Base-by-base conservation (phyloP, 2,329 filamentous ascomycete genomes). In the Colletotrichum tamarilloi region DNA sequence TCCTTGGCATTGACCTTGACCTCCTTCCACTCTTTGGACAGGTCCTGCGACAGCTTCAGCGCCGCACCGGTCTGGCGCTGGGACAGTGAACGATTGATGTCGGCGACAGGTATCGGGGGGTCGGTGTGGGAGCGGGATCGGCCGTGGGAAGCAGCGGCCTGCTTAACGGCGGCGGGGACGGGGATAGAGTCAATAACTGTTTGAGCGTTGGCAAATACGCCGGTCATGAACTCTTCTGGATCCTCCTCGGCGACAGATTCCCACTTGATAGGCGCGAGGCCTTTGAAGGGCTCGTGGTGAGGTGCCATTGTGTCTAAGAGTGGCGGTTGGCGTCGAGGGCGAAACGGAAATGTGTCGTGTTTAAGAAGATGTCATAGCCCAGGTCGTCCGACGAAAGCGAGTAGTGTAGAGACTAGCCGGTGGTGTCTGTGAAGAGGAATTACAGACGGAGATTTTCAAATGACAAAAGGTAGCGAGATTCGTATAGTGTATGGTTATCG, bases 21-120 rank as follows among this genome's bases (percentile, higher is more conserved):
- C 55, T 95, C 93, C 81, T 97, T 98, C 95, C 96, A 98, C 82
- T 94, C 90, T 79, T 93, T 93, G 72, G 92, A 91, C n/a, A 98
- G 84, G 24, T 88, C 84, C 32, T 85, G 85, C 38, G 91, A 78
- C 19, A 81, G 76, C 30, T 76, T 86, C n/a, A 90, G 83, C 9
- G 87, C 82, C 26, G 87, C 83, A 3, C 88, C 84, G 2, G 87
- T 84, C 46, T 78, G 77, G 7, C 79, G 76, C 60, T 79, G 77
- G 6, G 81, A 78, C 5, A 78, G 78, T 2, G 90, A 89, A 67
- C 87, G 80, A 55, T 86, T 85, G 65, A 91, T 83, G 74, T 91
- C 86, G 58, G 87, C 85, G 42, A 86, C 84, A 75, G 83, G 80
- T 79, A 85, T 81, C 68, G 87, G 88, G 12, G 89, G 87, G 68